Evolutionary conservation across 352 stramenopile species (phyloP).

Genomic region (Globisporangium rhizosaccharum): DNA sequence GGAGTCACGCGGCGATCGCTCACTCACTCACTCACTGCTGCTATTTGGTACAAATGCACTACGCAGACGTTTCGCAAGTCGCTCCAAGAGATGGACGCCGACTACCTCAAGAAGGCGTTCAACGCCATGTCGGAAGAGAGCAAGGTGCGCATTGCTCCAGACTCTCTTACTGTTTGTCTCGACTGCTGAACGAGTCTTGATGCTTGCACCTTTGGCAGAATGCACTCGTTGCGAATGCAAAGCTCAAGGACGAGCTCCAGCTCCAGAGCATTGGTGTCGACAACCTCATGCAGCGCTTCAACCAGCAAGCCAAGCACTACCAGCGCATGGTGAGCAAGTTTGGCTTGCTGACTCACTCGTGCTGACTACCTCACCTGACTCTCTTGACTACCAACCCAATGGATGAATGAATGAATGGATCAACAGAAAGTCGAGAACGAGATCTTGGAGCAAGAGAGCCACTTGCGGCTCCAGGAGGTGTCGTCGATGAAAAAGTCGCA

Average conservation of each 20-base stretch:
- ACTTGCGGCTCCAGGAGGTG: slow-evolving; percentile 55
- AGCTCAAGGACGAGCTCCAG: slow-evolving; percentile 75
- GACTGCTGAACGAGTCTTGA: not conserved
- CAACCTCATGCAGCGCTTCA: slow-evolving; percentile 77
- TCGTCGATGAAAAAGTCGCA: slow-evolving; percentile 60
- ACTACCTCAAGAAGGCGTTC: slow-evolving; percentile 80
- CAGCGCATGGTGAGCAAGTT: slow-evolving; percentile 49
- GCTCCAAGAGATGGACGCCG: slow-evolving; percentile 66
- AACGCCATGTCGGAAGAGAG: slow-evolving; percentile 80
- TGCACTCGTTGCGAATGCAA: slow-evolving; percentile 70
- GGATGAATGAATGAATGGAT: too few species aligned
- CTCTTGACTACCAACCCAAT: not conserved
- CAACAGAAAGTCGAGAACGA: slow-evolving; percentile 73
- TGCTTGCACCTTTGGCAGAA: slow-evolving; percentile 25
- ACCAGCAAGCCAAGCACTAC: slow-evolving; percentile 56
- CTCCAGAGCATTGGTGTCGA: slow-evolving; percentile 76
- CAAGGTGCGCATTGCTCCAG: slow-evolving; percentile 30
- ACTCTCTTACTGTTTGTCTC: not conserved
- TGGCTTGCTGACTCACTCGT: too few species aligned
- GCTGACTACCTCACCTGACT: not conserved
- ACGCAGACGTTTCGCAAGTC: slow-evolving; percentile 64
- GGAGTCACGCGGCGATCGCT: not conserved
- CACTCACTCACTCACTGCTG: not conserved
- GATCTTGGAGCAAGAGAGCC: slow-evolving; percentile 64
- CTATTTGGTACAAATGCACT: not conserved